A percentile compares a stretch with the other conserved stretches of the same genome.
These are phyloP conservation scores for Neurospora africana DNA, from an alignment of 495 filamentous ascomycete species.

Conservation along the genomic window DNA sequence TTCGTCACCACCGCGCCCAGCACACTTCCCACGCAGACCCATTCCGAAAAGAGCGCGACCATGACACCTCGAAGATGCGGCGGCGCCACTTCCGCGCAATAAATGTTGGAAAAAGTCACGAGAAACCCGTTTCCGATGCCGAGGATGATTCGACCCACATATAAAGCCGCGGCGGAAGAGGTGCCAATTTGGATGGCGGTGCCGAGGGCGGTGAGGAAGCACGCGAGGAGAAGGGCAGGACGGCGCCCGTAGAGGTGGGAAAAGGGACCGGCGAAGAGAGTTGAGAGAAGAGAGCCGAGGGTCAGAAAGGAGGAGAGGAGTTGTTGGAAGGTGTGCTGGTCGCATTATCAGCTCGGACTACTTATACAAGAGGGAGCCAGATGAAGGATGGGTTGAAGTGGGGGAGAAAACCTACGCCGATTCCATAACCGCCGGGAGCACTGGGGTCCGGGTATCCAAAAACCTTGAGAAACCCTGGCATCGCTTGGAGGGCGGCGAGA, in stretches of 20 bases:
- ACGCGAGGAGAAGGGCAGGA: conserved; percentile 36
- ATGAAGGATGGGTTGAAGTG: conserved; percentile 8
- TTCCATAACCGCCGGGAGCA: conserved; percentile 10
- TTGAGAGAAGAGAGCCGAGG: conserved; percentile 46
- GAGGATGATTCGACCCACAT: conserved; percentile 39
- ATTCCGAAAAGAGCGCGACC: conserved; percentile 27
- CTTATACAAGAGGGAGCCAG: conserved; percentile 2
- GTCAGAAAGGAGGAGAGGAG: conserved; percentile 46
- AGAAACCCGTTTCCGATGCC: conserved; percentile 44
- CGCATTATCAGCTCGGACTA: background rate
- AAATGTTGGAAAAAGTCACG: conserved; percentile 46
- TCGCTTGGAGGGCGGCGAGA: conserved; percentile 49
- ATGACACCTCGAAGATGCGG: conserved; percentile 30
- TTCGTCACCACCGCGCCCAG: conserved; percentile 31
- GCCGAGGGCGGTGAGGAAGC: conserved; percentile 31
- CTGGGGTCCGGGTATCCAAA: conserved; percentile 14
- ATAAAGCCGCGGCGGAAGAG: conserved; percentile 31
- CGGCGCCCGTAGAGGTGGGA: conserved; percentile 43
- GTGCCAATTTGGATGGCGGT: conserved; percentile 40
- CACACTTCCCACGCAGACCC: conserved; percentile 42
- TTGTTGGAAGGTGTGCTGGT: conserved; percentile 37
- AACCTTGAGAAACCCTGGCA: conserved; percentile 46
- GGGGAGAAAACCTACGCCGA: conserved; percentile 1
- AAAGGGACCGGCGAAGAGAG: conserved; percentile 40
- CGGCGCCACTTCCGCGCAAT: conserved; percentile 28